Conservation (phyloP, 164 flowering plant genomes). For the Cinnamomum micranthum region DNA sequence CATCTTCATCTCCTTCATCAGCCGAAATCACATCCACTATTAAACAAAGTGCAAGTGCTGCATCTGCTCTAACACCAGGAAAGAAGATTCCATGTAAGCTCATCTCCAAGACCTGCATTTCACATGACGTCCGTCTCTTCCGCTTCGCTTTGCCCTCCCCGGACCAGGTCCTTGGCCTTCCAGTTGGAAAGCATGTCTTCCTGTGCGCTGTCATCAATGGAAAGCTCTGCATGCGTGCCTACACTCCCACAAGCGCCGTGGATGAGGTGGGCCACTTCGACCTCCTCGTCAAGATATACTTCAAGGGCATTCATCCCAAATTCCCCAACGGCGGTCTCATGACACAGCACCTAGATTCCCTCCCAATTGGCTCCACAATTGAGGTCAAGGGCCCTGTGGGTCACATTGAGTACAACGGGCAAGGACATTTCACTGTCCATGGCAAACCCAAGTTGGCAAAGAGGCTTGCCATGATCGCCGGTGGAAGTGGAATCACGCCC, state of each 20-base stretch:
- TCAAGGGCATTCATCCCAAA: conserved; percentile 57
- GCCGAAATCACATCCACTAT: conserved; percentile 11
- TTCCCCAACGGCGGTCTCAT: conserved; percentile 85
- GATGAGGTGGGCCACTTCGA: conserved; percentile 75
- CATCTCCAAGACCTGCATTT: conserved; percentile 43
- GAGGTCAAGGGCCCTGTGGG: conserved; percentile 91
- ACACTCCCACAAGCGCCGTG: conserved; percentile 68
- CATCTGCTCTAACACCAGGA: conserved; percentile 50
- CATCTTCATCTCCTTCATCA: conserved; percentile 65
- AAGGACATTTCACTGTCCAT: conserved; percentile 60
- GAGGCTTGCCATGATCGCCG: conserved; percentile 81
- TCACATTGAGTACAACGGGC: conserved; percentile 76
- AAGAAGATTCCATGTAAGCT: conserved; percentile 72
- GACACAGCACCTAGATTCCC: conserved; percentile 75
- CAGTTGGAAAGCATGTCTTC: conserved; percentile 87
- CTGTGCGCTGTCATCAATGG: conserved; percentile 58
- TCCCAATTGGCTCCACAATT: conserved; percentile 43
- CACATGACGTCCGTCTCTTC: conserved; percentile 71
- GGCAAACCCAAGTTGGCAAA: conserved; percentile 67
- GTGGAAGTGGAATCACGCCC: conserved; percentile 95
- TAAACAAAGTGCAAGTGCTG: too few species aligned
- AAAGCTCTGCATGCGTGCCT: conserved; percentile 85
- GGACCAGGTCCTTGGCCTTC: conserved; percentile 71
- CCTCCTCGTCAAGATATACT: conserved; percentile 75
- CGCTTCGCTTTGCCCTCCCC: conserved; percentile 66